Evolutionary conservation across 2,329 filamentous ascomycete species (phyloP).

Genomic region (Tolypocladium paradoxum): DNA sequence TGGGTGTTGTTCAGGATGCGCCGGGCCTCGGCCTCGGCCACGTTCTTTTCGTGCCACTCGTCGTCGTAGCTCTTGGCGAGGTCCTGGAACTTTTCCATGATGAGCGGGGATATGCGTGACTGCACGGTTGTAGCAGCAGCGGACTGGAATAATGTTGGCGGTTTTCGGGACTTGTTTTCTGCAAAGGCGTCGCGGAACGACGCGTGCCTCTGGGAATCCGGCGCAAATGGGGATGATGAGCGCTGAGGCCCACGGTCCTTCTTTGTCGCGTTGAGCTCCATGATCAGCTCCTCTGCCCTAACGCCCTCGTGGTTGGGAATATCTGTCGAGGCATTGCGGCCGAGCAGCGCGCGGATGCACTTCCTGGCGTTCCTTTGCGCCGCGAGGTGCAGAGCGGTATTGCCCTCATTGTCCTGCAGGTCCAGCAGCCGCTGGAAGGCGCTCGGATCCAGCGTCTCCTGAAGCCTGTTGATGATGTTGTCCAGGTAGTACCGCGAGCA

Average conservation of each 20-base stretch:
- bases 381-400: slow-evolving; percentile 68
- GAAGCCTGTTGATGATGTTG: slow-evolving; percentile 76
- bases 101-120: slow-evolving; percentile 55
- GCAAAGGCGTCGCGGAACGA: slow-evolving; percentile 39
- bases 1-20: slow-evolving; percentile 56
- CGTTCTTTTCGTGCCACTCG: slow-evolving; percentile 64
- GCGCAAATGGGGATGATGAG: slow-evolving; percentile 64
- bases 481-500: slow-evolving; percentile 92
- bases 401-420: slow-evolving; percentile 72
- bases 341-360: slow-evolving; percentile 69
- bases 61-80: slow-evolving; percentile 62
- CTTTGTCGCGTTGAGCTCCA: slow-evolving; percentile 58
- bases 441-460: slow-evolving; percentile 63
- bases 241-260: slow-evolving; percentile 58
- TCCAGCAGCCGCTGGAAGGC: slow-evolving; percentile 73
- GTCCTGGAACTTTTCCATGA: slow-evolving; percentile 62
- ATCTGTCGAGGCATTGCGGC: slow-evolving; percentile 71
- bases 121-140: slow-evolving; percentile 60
- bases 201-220: slow-evolving; percentile 46
- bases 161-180: slow-evolving; percentile 30
- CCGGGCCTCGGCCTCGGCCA: slow-evolving; percentile 56
- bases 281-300: slow-evolving; percentile 75
- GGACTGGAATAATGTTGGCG: slow-evolving; percentile 38
- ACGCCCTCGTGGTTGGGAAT: slow-evolving; percentile 74
- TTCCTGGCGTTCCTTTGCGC: slow-evolving; percentile 82